These are phyloP conservation scores for Oryza brachyantha DNA, from an alignment of 176 grass and related monocot genomes.

Conservation along the genomic window DNA sequence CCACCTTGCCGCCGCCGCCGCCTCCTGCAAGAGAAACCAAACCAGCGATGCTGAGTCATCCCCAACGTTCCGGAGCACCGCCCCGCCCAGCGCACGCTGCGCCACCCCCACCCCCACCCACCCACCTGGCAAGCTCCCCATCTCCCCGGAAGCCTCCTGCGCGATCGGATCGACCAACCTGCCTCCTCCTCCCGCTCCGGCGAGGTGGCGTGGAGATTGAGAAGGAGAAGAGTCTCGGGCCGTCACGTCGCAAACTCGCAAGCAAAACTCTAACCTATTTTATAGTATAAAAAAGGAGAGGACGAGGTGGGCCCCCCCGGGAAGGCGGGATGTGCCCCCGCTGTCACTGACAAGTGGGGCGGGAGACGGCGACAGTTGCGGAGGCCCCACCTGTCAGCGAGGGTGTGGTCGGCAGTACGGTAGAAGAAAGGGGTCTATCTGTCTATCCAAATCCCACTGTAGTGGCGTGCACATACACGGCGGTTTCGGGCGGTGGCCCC, in stretches of 20 bases:
- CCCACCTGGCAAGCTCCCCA: conserved; percentile 33
- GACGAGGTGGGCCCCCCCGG: too few relatives aligned
- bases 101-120: background rate
- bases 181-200: too few relatives aligned
- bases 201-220: background rate
- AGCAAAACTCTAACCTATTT: too few relatives aligned
- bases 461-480: too few relatives aligned
- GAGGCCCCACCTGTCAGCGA: background rate
- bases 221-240: background rate
- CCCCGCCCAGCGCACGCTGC: too few relatives aligned
- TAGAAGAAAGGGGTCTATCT: too few relatives aligned
- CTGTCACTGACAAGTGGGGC: background rate
- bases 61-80: background rate
- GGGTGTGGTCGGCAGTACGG: too few relatives aligned
- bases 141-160: background rate
- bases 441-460: too few relatives aligned
- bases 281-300: too few relatives aligned
- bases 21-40: conserved; percentile 11
- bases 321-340: too few relatives aligned
- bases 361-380: rapidly evolving
- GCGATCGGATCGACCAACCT: background rate
- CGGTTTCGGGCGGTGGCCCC: background rate
- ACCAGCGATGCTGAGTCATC: background rate
- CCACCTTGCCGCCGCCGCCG: conserved; percentile 32
- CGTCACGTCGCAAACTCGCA: background rate